Evolutionary conservation across 495 filamentous ascomycete genomes (phyloP).

Genomic region (Penicillium nucicola): DNA sequence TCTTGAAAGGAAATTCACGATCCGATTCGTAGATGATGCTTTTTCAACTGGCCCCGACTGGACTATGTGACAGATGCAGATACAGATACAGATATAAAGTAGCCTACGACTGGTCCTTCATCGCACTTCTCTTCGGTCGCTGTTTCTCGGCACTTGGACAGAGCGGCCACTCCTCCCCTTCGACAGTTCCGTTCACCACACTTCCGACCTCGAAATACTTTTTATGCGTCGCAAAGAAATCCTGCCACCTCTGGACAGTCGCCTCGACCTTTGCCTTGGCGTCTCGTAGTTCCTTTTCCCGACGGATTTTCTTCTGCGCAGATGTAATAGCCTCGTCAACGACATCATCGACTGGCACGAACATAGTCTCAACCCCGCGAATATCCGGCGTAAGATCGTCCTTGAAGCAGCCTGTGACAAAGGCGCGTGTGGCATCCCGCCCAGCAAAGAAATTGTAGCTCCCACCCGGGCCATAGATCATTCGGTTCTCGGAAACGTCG

Average conservation of each 20-base stretch:
- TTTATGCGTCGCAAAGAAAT: conserved; percentile 73
- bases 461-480: conserved; percentile 86
- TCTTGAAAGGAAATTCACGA: conserved; percentile 8
- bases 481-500: conserved; percentile 75
- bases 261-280: conserved; percentile 42
- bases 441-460: conserved; percentile 87
- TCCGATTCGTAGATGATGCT: conserved; percentile 1
- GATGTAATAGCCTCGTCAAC: conserved; percentile 44
- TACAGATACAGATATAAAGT: background rate
- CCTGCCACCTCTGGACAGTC: conserved; percentile 44
- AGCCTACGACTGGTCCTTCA: conserved; percentile 7
- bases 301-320: conserved; percentile 53
- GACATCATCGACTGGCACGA: conserved; percentile 69
- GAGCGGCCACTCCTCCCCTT: conserved; percentile 39
- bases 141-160: conserved; percentile 45
- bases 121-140: conserved; percentile 37
- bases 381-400: conserved; percentile 80
- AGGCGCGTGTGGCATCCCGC: conserved; percentile 81
- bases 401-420: conserved; percentile 94
- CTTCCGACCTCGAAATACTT: conserved; percentile 73
- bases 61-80: background rate
- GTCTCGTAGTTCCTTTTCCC: conserved; percentile 47
- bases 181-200: conserved; percentile 41
- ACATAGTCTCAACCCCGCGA: conserved; percentile 86
- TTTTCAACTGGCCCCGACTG: background rate